Evolutionary conservation across 768 basidiomycete genomes (phyloP), one percentile per base, ranked within the genome.

Genomic region (Rubroboletus satanas): DNA sequence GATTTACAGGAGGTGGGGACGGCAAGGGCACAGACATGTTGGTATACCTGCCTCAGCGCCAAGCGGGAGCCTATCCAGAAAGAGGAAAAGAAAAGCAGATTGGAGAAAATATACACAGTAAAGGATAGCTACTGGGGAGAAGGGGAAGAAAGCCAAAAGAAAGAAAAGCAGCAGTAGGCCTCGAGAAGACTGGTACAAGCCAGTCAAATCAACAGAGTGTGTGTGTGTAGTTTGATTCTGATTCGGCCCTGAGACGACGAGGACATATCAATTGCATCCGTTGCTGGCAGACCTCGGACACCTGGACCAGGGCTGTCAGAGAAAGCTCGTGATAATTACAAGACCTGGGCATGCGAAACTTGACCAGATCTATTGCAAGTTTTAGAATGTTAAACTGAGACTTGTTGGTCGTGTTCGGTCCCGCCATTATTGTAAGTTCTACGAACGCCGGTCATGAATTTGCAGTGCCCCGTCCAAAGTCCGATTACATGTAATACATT

Each of bases 21-120:
- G 55, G 61, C 35, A 57, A 49, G 43, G 54, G 46, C 11, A 46
- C 29, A 44, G 66, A 49, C 68, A 69, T 71, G 51, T 56, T 49
- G 52, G 49, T 62, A 46, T 53, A 33, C 17, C 43, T 21, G 38
- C 38, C 35, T 57, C 49, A 55, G 47, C 49, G 58, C 43, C 44
- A 46, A 32, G 45, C 9, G 51, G 52, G 38, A 37, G 36, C 44
- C 4, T 59, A 26, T 54, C 35, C 43, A 21, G 15, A 7, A 49
- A 32, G 23, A 29, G 48, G 17, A 23, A 44, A 58, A 50, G 49
- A 23, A 53, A 35, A 47, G 50, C 18, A 46, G 38, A 29, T 50
- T 7, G n/a, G 45, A 28, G 28, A 56, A 57, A 58, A 38, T 61
- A 57, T 62, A 63, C 56, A 69, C 60, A 57, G 50, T 33, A 59